Evolutionary conservation across 2,329 filamentous ascomycete species (phyloP), one percentile per base, ranked within the genome.

Genomic region (Aureobasidium sp.): DNA sequence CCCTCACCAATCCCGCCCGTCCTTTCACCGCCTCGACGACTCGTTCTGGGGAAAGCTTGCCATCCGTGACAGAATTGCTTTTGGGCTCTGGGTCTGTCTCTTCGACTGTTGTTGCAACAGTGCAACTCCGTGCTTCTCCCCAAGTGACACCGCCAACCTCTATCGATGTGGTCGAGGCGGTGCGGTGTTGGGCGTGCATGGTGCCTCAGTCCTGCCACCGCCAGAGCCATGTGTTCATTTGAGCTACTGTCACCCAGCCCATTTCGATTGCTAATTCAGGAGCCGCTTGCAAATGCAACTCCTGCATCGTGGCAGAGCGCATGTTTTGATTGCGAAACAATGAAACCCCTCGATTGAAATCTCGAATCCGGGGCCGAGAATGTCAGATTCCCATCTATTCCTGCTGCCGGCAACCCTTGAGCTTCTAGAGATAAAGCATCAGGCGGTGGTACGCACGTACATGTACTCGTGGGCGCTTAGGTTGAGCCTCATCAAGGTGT

Each of bases 261-360:
- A 48, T 48, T 48, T 48, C 45, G 14, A 48, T 50, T 49, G 44
- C 57, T 60, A 49, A 49, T 49, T 60, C 57, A 58, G 54, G 54
- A 58, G 54, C 31, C 42, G 54, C 45, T 42, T 35, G 33, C 19
- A 17, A 31, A 31, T 29, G 31, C 12, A 17, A 9, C 40, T 49
- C 35, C 57, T 45, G 45, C 45, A 14, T 60, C 57, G 31, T 59
- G 54, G 31, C 54, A 59, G 29, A 24, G 42, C 22, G 6, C 31
- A 29, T 59, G 54, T 59, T 59, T 59, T 60, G 57, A 60, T 60
- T 60, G 57, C 57, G 57, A 60, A 50, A 60, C 57, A 60, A 31
- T 42, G 40, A 49, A 49, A 33, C 57, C 57, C 57, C 44, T 31
- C 35, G 33, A 33, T 60, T 33, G 35, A 42, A 42, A 58, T 58